These are phyloP conservation scores for Pistacia vera DNA, from an alignment of 345 rosid species.

Conservation along the genomic window DNA sequence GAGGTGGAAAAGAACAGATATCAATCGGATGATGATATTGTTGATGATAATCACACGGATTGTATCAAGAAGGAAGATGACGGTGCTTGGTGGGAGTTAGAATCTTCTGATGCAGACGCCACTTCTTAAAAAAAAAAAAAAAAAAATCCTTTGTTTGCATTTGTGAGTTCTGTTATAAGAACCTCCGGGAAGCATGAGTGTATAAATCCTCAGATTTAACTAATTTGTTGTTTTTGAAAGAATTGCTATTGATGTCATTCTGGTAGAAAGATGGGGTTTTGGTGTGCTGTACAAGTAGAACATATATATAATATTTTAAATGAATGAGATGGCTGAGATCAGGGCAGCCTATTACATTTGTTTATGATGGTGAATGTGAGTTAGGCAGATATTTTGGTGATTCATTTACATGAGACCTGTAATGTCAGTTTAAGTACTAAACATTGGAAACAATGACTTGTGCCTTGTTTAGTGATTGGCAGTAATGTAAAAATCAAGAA, in stretches of 20 bases:
- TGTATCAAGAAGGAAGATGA: conserved; percentile 26
- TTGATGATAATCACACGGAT: conserved; percentile 27
- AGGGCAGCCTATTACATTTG: not conserved
- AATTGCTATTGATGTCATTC: not conserved
- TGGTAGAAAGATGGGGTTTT: not conserved
- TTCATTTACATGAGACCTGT: no score
- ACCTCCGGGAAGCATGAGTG: not conserved
- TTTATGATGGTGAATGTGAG: not conserved
- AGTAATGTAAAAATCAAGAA: no score
- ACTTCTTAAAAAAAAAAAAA: conserved; percentile 18
- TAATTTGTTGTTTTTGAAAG: not conserved
- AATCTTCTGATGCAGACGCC: conserved; percentile 42
- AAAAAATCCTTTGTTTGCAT: not conserved
- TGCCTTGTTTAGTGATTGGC: no score
- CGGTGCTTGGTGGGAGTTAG: conserved; percentile 76
- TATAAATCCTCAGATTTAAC: not conserved
- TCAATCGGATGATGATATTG: conserved; percentile 25
- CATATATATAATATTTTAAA: not conserved
- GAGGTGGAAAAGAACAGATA: conserved; percentile 37
- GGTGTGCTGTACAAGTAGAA: not conserved
- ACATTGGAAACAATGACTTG: no score
- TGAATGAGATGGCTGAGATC: not conserved
- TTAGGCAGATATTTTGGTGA: not conserved
- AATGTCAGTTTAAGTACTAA: no score
- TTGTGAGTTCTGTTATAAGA: not conserved